Conservation (phyloP, 352 stramenopile genomes). For the Phytophthora ohioensis region DNA sequence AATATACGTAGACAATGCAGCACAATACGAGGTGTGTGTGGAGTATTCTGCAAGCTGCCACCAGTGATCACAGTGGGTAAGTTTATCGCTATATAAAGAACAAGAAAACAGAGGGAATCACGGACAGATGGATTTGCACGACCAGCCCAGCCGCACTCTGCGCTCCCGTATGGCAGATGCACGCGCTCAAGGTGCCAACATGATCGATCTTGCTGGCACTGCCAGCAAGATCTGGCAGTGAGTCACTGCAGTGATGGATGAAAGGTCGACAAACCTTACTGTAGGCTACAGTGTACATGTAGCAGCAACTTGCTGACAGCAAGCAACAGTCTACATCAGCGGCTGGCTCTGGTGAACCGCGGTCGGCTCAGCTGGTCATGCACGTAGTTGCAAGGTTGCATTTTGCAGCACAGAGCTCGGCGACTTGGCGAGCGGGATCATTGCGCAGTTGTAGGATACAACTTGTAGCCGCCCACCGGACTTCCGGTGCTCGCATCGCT, state of each 20-base stretch:
- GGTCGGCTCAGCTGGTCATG: slow-evolving; percentile 5
- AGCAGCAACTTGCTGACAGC: too few relatives aligned
- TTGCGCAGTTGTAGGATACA: not conserved
- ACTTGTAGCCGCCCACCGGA: not conserved
- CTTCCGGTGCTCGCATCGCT: not conserved
- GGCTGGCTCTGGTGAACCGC: not conserved
- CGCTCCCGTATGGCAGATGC: slow-evolving; percentile 22
- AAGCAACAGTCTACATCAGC: too few relatives aligned
- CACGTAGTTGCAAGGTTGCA: too few relatives aligned
- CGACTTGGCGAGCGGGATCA: not conserved
- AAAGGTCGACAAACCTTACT: not conserved
- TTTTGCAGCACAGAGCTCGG: not conserved
- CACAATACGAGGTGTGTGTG: too few relatives aligned
- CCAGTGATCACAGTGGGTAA: not conserved
- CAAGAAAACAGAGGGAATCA: not conserved
- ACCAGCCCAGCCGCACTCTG: slow-evolving; percentile 16
- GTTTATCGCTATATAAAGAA: slow-evolving; percentile 9
- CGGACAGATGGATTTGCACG: too few relatives aligned
- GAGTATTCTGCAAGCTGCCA: too few relatives aligned
- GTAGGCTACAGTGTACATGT: too few relatives aligned
- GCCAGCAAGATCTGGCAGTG: not conserved
- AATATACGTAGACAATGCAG: not conserved
- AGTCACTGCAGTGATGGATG: slow-evolving; percentile 6
- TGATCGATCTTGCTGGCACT: not conserved
- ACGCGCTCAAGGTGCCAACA: slow-evolving; percentile 1